Percentiles rank a stretch among this genome's conserved stretches.
These are phyloP conservation scores for Oryza glumipatula DNA, from an alignment of 176 grass and related monocot genomes.

Conservation along the genomic window DNA sequence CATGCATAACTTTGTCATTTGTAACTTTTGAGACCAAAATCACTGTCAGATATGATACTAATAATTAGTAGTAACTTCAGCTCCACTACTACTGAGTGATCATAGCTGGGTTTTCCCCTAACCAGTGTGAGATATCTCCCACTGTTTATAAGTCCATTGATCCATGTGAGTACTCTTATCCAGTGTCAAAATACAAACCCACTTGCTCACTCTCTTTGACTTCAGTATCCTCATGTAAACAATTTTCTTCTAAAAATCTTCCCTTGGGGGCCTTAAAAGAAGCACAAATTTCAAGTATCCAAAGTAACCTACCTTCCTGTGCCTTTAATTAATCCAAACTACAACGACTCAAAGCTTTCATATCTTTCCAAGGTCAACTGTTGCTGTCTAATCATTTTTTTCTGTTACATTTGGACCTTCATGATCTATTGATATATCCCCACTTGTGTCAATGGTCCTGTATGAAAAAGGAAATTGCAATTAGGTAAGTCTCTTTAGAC, in stretches of 20 bases:
- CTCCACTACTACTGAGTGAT: neutral
- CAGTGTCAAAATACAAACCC: neutral
- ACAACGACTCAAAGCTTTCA: neutral
- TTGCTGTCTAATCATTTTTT: conserved; percentile 2
- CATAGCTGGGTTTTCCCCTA: neutral
- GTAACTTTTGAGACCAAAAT: neutral
- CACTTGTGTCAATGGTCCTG: neutral
- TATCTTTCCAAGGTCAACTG: conserved; percentile 38
- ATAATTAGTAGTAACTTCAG: neutral
- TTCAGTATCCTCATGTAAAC: conserved; percentile 10
- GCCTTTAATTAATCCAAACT: conserved; percentile 5
- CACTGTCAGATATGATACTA: neutral
- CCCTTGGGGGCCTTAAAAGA: conserved; percentile 15
- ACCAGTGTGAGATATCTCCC: neutral
- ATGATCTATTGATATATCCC: neutral
- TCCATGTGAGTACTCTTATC: neutral
- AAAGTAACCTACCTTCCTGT: conserved; percentile 34
- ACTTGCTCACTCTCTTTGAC: conserved; percentile 38
- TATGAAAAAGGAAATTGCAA: neutral
- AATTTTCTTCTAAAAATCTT: neutral
- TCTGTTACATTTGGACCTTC: neutral
- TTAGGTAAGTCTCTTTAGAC: neutral
- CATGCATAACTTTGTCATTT: neutral
- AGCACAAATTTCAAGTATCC: conserved; percentile 1
- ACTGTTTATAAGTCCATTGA: neutral